Conservation (phyloP, 257 asterid genomes). For the Solanum medicagineum region DNA sequence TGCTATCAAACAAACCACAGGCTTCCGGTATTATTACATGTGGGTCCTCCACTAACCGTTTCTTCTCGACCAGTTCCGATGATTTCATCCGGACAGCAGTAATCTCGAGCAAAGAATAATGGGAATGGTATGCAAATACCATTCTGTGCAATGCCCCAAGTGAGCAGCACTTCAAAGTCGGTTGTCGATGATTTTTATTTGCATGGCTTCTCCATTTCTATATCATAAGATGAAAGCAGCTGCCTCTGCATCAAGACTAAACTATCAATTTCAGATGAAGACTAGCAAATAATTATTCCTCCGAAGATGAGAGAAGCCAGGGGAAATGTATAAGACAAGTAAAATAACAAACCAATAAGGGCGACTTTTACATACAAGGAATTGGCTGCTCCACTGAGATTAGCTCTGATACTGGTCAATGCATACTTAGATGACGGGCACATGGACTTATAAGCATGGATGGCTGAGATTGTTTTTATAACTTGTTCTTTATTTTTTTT, state of each 20-base stretch:
- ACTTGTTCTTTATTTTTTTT: too few species aligned
- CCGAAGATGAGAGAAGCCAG: background rate
- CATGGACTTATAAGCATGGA: too few species aligned
- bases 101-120: background rate
- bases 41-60: slow-evolving; percentile 7
- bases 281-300: background rate
- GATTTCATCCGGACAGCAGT: background rate
- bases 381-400: too few species aligned
- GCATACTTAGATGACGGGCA: too few species aligned
- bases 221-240: slow-evolving; percentile 46
- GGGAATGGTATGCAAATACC: background rate
- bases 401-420: too few species aligned
- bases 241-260: slow-evolving; percentile 30
- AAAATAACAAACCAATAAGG: background rate
- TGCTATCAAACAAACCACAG: slow-evolving; percentile 15
- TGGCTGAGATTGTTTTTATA: too few species aligned
- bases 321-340: background rate
- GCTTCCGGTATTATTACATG: background rate
- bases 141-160: slow-evolving; percentile 3
- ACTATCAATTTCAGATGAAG: background rate
- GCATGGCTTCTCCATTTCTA: slow-evolving; percentile 27
- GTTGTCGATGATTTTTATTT: slow-evolving; percentile 20
- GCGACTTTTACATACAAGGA: background rate
- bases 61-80: background rate
- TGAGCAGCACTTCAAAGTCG: slow-evolving; percentile 23